phyloP scores from a whole-genome alignment of 2,329 filamentous ascomycete species.

The Grosmannia serpens region DNA sequence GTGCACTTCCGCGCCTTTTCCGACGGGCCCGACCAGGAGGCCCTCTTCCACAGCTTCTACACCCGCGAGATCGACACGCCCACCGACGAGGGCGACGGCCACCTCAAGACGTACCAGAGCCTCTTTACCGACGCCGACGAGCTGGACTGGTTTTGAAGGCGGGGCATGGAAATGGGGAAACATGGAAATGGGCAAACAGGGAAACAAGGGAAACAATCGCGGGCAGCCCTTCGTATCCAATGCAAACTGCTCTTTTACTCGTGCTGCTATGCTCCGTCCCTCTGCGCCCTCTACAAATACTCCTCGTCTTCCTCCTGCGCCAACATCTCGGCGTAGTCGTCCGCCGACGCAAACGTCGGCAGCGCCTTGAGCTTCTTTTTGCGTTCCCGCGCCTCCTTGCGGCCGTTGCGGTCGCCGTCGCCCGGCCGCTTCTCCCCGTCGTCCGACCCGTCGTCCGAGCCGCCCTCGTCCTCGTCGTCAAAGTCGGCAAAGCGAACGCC shows the following conservation, averaged over 20 bases:
- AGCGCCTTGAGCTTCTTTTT: conserved; percentile 78
- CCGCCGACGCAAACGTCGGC: conserved; percentile 83
- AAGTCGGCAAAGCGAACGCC: conserved; percentile 26
- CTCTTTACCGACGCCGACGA: conserved; percentile 34
- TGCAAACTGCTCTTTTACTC: not conserved
- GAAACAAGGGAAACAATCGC: not conserved
- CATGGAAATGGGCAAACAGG: not conserved
- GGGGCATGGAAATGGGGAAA: conserved; percentile 17
- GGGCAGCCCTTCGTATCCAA: no score
- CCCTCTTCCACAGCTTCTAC: conserved; percentile 34
- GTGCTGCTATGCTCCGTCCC: not conserved
- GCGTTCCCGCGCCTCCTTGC: conserved; percentile 44
- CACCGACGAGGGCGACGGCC: conserved; percentile 19
- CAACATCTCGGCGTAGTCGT: conserved; percentile 85
- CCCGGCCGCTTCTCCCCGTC: conserved; percentile 19
- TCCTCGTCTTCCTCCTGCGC: conserved; percentile 52
- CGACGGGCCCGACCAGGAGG: conserved; percentile 26
- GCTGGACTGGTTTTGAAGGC: conserved; percentile 40
- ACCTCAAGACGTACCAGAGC: conserved; percentile 29
- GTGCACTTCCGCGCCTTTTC: conserved; percentile 37
- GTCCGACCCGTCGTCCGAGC: conserved; percentile 26
- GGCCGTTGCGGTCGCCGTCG: not conserved
- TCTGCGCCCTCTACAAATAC: conserved; percentile 2
- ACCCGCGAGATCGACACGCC: conserved; percentile 28
- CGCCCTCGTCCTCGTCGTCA: conserved; percentile 25